These are phyloP conservation scores for Monilinia fructicola DNA, from an alignment of 2,329 filamentous ascomycete genomes.

Conservation along the genomic window DNA sequence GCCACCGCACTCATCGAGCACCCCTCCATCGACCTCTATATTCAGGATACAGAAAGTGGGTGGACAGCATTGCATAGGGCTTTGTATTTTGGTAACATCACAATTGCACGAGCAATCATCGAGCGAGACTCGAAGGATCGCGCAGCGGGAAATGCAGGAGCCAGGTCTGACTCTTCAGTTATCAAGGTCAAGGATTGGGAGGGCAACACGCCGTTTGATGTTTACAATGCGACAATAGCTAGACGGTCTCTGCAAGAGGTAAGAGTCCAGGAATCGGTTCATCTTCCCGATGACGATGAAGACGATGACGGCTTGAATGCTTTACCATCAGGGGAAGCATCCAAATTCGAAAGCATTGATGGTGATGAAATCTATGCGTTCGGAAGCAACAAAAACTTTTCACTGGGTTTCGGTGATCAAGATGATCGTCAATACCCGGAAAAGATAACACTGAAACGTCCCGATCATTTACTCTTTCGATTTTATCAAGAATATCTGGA, in stretches of 20 bases:
- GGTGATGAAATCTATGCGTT: conserved; percentile 92
- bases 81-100: conserved; percentile 84
- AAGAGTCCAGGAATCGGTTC: conserved; percentile 16
- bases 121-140: conserved; percentile 63
- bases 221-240: conserved; percentile 85
- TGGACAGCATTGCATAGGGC: conserved; percentile 95
- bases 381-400: conserved; percentile 94
- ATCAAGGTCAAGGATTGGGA: conserved; percentile 96
- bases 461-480: conserved; percentile 70
- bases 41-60: conserved; percentile 85
- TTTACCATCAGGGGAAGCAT: neutral
- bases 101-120: conserved; percentile 79
- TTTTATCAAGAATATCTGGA: conserved; percentile 70
- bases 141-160: conserved; percentile 49
- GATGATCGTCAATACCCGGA: conserved; percentile 94
- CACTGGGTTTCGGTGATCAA: conserved; percentile 89
- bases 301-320: conserved; percentile 46
- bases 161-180: conserved; percentile 64
- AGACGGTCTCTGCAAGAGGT: conserved; percentile 60
- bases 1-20: conserved; percentile 78
- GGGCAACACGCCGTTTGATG: conserved; percentile 89
- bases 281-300: conserved; percentile 29
- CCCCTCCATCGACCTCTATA: conserved; percentile 79
- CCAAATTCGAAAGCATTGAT: conserved; percentile 41
- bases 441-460: conserved; percentile 72